Conservation (phyloP, 2,329 filamentous ascomycete genomes). For the Alternaria triticina region DNA sequence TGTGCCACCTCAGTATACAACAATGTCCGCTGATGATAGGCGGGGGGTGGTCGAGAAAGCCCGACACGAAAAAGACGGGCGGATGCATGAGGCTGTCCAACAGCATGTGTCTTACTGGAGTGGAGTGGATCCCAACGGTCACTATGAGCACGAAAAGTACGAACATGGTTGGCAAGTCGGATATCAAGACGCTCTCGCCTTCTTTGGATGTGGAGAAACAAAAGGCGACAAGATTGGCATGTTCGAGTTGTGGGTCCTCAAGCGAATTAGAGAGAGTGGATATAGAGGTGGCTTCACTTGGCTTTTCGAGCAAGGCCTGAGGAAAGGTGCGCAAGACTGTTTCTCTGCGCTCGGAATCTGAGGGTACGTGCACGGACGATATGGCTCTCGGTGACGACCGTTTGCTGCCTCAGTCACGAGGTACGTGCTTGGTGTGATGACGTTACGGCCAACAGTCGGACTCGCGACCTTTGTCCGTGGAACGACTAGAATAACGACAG, state of each 20-base stretch:
- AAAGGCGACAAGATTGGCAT: slow-evolving; percentile 61
- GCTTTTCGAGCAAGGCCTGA: slow-evolving; percentile 59
- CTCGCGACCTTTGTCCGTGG: not conserved
- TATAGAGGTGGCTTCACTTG: slow-evolving; percentile 57
- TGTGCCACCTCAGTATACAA: slow-evolving; percentile 44
- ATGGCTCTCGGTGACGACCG: not conserved
- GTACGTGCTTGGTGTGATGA: not conserved
- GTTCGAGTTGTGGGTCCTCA: slow-evolving; percentile 64
- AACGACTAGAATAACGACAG: not conserved
- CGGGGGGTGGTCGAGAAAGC: slow-evolving; percentile 48
- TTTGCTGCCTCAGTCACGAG: not conserved
- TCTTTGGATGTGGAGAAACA: slow-evolving; percentile 54
- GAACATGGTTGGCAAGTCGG: slow-evolving; percentile 63
- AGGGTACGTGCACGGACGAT: not conserved
- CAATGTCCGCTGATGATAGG: slow-evolving; percentile 17
- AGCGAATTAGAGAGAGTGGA: slow-evolving; percentile 60
- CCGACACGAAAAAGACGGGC: slow-evolving; percentile 46
- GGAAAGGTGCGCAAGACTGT: slow-evolving; percentile 55
- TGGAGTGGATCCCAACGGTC: slow-evolving; percentile 50
- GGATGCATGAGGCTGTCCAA: slow-evolving; percentile 44
- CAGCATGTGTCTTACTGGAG: slow-evolving; percentile 61
- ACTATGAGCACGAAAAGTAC: slow-evolving; percentile 62
- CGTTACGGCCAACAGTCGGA: not conserved
- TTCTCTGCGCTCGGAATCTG: slow-evolving; percentile 26
- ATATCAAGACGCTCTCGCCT: slow-evolving; percentile 60